phyloP scores from a whole-genome alignment of 2,329 filamentous ascomycete species.

The Phialophora macrospora region DNA sequence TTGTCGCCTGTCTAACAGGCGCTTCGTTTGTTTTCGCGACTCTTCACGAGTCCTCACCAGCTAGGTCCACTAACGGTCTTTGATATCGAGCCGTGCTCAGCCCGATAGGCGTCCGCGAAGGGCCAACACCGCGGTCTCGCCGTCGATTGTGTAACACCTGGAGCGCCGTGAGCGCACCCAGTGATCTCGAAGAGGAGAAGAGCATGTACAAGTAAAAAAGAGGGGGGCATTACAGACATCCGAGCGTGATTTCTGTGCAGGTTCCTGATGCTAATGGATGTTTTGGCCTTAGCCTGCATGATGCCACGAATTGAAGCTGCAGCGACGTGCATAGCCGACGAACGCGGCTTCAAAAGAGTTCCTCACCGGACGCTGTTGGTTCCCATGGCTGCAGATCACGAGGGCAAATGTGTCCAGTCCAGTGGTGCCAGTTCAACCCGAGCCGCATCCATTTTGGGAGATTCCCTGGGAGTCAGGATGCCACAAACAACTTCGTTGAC shows the following conservation, averaged over 20 bases:
- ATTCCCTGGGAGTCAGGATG: not conserved
- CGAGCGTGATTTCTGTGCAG: not conserved
- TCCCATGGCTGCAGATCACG: conserved; percentile 1
- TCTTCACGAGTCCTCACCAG: not conserved
- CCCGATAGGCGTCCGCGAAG: not conserved
- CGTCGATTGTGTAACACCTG: not conserved
- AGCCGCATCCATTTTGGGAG: conserved; percentile 4
- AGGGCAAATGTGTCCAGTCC: conserved; percentile 10
- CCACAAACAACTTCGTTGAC: not conserved
- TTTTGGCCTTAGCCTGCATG: conserved; percentile 7
- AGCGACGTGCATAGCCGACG: conserved; percentile 17
- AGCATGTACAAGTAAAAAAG: not conserved
- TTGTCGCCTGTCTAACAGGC: not conserved
- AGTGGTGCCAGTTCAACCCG: not conserved
- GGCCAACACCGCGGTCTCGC: not conserved
- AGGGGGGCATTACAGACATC: not conserved
- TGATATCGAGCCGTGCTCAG: not conserved
- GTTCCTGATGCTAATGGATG: not conserved
- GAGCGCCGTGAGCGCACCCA: not conserved
- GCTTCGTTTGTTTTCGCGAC: not conserved
- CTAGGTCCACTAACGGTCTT: not conserved
- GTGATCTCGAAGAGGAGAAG: not conserved
- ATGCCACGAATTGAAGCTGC: conserved; percentile 14
- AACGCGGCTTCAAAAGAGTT: conserved; percentile 14
- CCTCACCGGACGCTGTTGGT: not conserved